Evolutionary conservation across 495 filamentous ascomycete species (phyloP), one percentile per base, ranked within the genome.

Genomic region (Penicillium tannophilum): DNA sequence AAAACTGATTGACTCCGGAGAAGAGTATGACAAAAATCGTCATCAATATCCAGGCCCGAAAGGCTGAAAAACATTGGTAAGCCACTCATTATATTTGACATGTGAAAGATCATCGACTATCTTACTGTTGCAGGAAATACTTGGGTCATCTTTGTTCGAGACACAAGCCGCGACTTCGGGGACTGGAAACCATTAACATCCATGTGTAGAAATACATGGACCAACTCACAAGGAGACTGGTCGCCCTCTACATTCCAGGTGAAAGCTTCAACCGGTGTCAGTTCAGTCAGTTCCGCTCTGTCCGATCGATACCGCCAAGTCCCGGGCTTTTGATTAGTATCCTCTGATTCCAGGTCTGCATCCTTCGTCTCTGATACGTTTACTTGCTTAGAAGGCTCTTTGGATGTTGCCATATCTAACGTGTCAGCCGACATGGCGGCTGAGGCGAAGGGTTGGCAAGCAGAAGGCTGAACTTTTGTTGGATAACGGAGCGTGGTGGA

Each of bases 111-210:
- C 24, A 30, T 43, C 16, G 24, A 33, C 17, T 7, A 23, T 58
- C 64, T 51, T 30, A 70, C 67, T 70, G 33, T 63, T 70, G 45
- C 67, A 70, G 4, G 58, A 47, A 23, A 60, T 59, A 7, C 28
- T 63, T 14, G 67, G 64, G 45, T 70, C 67, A 58, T 70, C 67
- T 46, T 61, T 70, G 47, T 70, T 70, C 4, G 67, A 62, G 4
- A 70, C 67, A 56, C 67, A 70, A 24, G 67, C 67, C 9, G 67
- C 67, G 35, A 70, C 67, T 41, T 70, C 67, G n/a, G 67, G 67
- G 35, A 70, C 67, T 70, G 28, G 20, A 26, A 23, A 5, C 24
- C 36, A 30, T 63, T 33, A 57, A 24, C 16, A 36, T 33, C 24
- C 6, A 33, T 23, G 4, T 2, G 6, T 5, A 16, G 33, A 30